phyloP scores from a whole-genome alignment of 306 rosid species.

The Albizia julibrissin region DNA sequence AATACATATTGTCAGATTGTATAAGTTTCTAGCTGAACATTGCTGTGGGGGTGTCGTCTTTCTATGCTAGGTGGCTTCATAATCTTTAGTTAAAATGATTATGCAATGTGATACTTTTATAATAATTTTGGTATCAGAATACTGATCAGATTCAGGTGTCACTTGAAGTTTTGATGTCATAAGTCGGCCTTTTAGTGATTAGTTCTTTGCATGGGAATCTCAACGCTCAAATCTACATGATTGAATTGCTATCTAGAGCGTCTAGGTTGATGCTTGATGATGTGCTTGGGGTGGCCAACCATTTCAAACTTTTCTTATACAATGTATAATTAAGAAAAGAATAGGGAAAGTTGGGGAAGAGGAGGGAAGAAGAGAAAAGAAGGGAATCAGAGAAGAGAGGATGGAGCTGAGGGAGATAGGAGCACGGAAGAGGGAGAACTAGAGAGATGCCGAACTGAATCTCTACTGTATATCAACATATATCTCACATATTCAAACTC shows the following conservation, averaged over 20 bases:
- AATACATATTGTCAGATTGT: conserved; percentile 4
- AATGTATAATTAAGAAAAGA: too few relatives aligned
- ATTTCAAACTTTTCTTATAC: neutral
- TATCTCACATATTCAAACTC: too few relatives aligned
- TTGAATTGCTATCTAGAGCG: neutral
- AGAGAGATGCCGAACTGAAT: too few relatives aligned
- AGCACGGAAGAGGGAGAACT: too few relatives aligned
- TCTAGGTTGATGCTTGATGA: neutral
- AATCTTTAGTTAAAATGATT: conserved; percentile 12
- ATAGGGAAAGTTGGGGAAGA: too few relatives aligned
- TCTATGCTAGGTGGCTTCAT: neutral
- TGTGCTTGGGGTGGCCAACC: neutral
- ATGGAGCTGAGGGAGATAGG: too few relatives aligned
- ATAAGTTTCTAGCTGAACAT: neutral
- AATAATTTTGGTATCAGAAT: neutral
- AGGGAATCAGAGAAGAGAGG: too few relatives aligned
- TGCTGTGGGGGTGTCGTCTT: neutral
- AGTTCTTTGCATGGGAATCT: neutral
- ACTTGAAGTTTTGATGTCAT: neutral
- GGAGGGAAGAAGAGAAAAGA: too few relatives aligned
- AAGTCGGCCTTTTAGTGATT: neutral
- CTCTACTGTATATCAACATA: too few relatives aligned
- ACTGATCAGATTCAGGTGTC: conserved; percentile 6
- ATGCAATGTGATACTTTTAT: neutral
- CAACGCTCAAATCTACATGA: neutral